These are phyloP conservation scores for Isabelozyma gotoi DNA, from an alignment of 805 yeast species.

Conservation along the genomic window DNA sequence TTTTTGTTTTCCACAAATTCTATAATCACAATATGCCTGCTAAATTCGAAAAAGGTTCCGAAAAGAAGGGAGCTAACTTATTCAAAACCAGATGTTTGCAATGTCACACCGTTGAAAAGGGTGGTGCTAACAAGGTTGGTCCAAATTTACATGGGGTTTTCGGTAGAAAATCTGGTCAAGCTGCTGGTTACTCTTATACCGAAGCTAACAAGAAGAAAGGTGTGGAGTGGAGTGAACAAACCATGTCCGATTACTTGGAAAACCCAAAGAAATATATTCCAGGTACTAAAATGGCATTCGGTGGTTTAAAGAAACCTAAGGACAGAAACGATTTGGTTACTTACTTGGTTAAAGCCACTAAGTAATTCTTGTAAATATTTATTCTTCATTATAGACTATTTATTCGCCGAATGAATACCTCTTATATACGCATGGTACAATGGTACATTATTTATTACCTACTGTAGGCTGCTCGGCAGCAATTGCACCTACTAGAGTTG, in stretches of 20 bases:
- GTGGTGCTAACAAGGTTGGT: constrained; percentile 98
- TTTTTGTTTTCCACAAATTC: not conserved
- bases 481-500: too few species aligned
- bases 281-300: constrained; percentile 99
- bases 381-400: not conserved
- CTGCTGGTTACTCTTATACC: constrained; percentile 92
- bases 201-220: constrained; percentile 98
- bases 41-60: constrained; percentile 43
- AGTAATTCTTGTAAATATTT: constrained; percentile 18
- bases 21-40: constrained; percentile 38
- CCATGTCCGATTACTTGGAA: constrained; percentile 92
- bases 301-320: constrained; percentile 98
- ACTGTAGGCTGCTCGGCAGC: too few species aligned
- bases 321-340: constrained; percentile 97
- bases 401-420: not conserved
- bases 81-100: constrained; percentile 99
- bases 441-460: not conserved
- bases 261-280: constrained; percentile 99
- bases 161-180: constrained; percentile 89
- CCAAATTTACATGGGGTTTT: constrained; percentile 96
- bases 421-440: not conserved
- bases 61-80: constrained; percentile 90
- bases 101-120: constrained; percentile 95
- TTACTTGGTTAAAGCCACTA: constrained; percentile 59
- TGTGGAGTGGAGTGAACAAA: constrained; percentile 82